Conservation (phyloP, 1,284 basidiomycete genomes). For the Exsudoporus floridanus region DNA sequence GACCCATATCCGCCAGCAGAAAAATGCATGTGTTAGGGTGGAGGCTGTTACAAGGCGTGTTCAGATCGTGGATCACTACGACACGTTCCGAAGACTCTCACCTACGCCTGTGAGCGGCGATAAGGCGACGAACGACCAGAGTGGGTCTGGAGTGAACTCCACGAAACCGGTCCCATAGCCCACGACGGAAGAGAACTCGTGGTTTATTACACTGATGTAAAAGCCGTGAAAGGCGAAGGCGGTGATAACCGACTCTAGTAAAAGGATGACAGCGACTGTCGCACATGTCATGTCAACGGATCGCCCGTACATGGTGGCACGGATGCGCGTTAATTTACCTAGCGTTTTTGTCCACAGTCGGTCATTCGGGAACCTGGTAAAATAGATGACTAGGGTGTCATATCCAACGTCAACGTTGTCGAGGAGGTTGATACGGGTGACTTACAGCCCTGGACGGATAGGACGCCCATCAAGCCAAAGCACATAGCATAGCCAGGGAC, state of each 20-base stretch:
- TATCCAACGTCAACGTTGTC: background rate
- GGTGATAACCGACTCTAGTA: conserved; percentile 13
- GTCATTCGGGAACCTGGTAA: conserved; percentile 13
- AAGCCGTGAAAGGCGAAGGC: conserved; percentile 13
- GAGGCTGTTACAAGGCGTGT: conserved; percentile 1
- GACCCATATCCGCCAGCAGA: conserved; percentile 16
- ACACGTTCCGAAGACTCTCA: background rate
- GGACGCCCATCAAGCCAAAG: conserved; percentile 15
- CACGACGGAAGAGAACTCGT: conserved; percentile 11
- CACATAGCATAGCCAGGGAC: conserved; percentile 16
- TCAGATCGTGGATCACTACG: background rate
- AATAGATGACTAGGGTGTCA: conserved; percentile 13
- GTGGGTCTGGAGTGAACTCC: conserved; percentile 1
- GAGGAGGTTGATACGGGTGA: background rate
- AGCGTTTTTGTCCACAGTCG: background rate
- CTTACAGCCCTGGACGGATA: conserved; percentile 15
- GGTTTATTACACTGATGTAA: conserved; percentile 5
- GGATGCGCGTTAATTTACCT: background rate
- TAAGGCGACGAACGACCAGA: conserved; percentile 12
- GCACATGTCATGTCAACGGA: background rate
- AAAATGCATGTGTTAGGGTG: conserved; percentile 9
- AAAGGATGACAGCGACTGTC: conserved; percentile 9
- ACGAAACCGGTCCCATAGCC: background rate
- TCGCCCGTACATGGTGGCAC: background rate
- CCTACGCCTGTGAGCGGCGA: conserved; percentile 9